Conservation (phyloP, 164 flowering plant species). For the Cinnamomum micranthum region DNA sequence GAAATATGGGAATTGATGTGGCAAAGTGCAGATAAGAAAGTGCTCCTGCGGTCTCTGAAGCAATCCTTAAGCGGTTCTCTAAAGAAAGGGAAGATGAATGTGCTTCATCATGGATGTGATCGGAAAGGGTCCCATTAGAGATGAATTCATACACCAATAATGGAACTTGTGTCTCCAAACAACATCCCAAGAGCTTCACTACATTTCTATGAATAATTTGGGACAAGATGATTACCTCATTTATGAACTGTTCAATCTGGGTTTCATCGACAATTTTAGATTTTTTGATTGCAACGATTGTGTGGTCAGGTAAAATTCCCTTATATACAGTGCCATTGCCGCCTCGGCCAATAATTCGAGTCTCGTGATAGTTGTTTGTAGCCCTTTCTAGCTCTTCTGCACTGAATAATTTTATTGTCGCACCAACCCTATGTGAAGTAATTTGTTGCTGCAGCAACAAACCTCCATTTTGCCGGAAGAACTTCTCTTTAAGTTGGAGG, state of each 20-base stretch:
- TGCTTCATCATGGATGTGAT: slow-evolving; percentile 1
- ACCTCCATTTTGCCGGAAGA: too few species aligned
- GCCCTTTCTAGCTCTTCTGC: background rate
- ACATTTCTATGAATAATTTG: slow-evolving; percentile 15
- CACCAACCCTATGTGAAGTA: too few species aligned
- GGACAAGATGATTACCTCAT: slow-evolving; percentile 18
- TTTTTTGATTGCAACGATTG: slow-evolving; percentile 15
- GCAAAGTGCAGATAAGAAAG: slow-evolving; percentile 11
- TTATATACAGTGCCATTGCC: slow-evolving; percentile 16
- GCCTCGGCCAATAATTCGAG: slow-evolving; percentile 12
- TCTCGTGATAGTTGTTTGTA: background rate
- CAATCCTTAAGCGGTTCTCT: background rate
- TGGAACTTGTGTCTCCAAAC: slow-evolving; percentile 17
- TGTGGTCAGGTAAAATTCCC: slow-evolving; percentile 12
- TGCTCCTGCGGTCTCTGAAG: slow-evolving; percentile 12
- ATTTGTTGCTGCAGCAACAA: too few species aligned
- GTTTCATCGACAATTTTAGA: slow-evolving; percentile 10
- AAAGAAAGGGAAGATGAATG: background rate
- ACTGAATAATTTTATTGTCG: background rate
- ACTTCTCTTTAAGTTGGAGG: too few species aligned
- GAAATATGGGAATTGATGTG: slow-evolving; percentile 11
- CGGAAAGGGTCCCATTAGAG: slow-evolving; percentile 1
- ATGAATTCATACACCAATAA: slow-evolving; percentile 13
- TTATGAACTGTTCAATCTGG: slow-evolving; percentile 16
- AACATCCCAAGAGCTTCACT: slow-evolving; percentile 20